Evolutionary conservation across 2,329 filamentous ascomycete species (phyloP).

Genomic region (Trichoderma asperellum): DNA sequence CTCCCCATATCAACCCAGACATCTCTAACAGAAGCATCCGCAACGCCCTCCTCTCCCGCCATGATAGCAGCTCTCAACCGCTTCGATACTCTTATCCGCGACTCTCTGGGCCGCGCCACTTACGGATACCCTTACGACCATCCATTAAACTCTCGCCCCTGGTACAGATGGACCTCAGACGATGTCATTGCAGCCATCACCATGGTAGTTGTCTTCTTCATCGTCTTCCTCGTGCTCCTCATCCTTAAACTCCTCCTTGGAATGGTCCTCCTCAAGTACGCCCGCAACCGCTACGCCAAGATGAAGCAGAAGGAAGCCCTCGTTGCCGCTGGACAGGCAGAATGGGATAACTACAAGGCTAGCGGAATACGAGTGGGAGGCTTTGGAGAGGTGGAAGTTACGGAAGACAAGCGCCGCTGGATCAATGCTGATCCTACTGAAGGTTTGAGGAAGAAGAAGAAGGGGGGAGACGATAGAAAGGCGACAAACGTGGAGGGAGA

Average conservation of each 20-base stretch:
- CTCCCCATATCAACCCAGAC: constrained; percentile 67
- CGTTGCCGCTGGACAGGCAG: constrained; percentile 50
- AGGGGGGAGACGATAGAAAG: constrained; percentile 53
- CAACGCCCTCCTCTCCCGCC: constrained; percentile 68
- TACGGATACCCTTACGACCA: constrained; percentile 61
- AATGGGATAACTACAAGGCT: constrained; percentile 64
- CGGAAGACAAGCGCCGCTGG: constrained; percentile 82
- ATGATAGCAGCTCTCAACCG: constrained; percentile 78
- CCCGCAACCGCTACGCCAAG: constrained; percentile 74
- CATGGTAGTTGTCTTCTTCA: constrained; percentile 85
- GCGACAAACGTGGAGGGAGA: constrained; percentile 36
- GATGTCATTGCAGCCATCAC: constrained; percentile 75
- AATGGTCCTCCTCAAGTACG: constrained; percentile 81
- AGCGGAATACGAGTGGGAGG: constrained; percentile 77
- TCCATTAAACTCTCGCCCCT: constrained; percentile 46
- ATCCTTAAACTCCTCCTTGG: constrained; percentile 85
- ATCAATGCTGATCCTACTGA: constrained; percentile 87
- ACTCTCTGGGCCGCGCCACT: constrained; percentile 74
- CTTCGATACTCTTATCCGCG: constrained; percentile 74
- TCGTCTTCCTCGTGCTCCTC: constrained; percentile 81
- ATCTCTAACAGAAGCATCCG: constrained; percentile 65
- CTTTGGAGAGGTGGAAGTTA: constrained; percentile 84
- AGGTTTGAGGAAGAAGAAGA: constrained; percentile 61
- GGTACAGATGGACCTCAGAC: constrained; percentile 67
- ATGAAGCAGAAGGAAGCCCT: constrained; percentile 75